Evolutionary conservation across 257 asterid species (phyloP), one percentile per base, ranked within the genome.

Genomic region (Primulina tabacum): DNA sequence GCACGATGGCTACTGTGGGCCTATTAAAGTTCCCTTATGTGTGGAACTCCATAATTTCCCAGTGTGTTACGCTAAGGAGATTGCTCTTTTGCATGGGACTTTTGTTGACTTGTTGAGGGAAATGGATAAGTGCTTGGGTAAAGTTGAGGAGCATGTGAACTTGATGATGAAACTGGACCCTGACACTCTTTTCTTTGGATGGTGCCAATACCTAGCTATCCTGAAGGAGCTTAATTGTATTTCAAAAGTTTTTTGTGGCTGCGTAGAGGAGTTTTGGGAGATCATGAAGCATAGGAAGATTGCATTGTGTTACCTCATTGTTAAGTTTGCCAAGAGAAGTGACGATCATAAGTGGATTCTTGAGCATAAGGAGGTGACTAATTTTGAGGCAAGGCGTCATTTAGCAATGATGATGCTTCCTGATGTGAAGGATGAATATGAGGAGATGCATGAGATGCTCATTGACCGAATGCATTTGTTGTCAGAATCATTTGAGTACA

Each of bases 391-490:
- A 12, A 84, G 96, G 80, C 85, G 96, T 67, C 96, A 88, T 83
- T 79, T 94, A 62, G 88, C 90, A 3, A 76, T 83, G 90, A 63
- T 94, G 92, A 69, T 88, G 77, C 90, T 94, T 76, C 98, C 98
- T 14, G 97, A 84, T 76, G 80, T 88, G 80, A 89, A 85, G 87
- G 97, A 91, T 29, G 96, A 89, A 50, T 86, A 76, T 52, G 98
- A 88, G 32, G 99, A 85, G 82, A 80, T 84, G 73, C 96, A 91
- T 64, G 98, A 94, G 76, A 94, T 94, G 97, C 96, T 91, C 71
- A 94, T 94, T 62, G 99, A 94, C 72, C 93, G 99, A 60, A 82
- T 95, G 0, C 83, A 88, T 64, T 76, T 94, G 82, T 77, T 91
- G 81, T 81, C 87, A 28, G 97, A 85, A 62, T 94, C 99, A 21